A percentile compares a stretch with the other conserved stretches of the same genome.
These are phyloP conservation scores for Amborella trichopoda DNA, from an alignment of 164 flowering plant species.

Conservation along the genomic window DNA sequence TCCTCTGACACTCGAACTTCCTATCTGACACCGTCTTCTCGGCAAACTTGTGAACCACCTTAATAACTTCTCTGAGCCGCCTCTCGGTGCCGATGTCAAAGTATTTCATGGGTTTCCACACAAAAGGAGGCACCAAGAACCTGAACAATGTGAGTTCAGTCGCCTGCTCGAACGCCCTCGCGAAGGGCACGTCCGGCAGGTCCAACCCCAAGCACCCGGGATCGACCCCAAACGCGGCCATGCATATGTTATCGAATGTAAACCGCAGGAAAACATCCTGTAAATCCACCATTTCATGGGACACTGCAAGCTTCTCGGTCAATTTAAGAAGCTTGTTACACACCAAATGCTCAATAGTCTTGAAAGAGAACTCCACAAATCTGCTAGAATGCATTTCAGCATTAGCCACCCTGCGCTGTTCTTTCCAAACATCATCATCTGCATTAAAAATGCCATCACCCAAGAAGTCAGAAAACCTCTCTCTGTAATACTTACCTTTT, in stretches of 20 bases:
- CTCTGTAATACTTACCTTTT: slow-evolving; percentile 49
- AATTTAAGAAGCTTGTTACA: slow-evolving; percentile 31
- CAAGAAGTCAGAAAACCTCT: slow-evolving; percentile 49
- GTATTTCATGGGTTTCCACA: slow-evolving; percentile 46
- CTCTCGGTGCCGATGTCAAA: slow-evolving; percentile 16
- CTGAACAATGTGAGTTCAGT: slow-evolving; percentile 32
- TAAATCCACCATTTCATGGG: slow-evolving; percentile 26
- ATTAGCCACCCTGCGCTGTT: slow-evolving; percentile 38
- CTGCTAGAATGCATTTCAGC: slow-evolving; percentile 44
- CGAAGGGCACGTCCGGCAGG: slow-evolving; percentile 42
- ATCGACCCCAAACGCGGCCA: slow-evolving; percentile 47
- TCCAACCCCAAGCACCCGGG: slow-evolving; percentile 36
- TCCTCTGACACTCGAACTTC: slow-evolving; percentile 14
- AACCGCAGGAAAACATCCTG: slow-evolving; percentile 55
- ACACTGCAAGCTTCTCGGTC: slow-evolving; percentile 15
- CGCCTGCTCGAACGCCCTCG: slow-evolving; percentile 65
- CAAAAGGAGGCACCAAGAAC: slow-evolving; percentile 38
- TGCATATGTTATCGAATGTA: slow-evolving; percentile 64
- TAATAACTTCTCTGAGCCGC: slow-evolving; percentile 11
- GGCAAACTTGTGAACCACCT: slow-evolving; percentile 37
- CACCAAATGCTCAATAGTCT: slow-evolving; percentile 30
- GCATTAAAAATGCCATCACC: slow-evolving; percentile 75
- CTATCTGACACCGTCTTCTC: slow-evolving; percentile 30
- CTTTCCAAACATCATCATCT: slow-evolving; percentile 53
- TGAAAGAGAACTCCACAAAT: slow-evolving; percentile 31